Evolutionary conservation across 148 eudicot species (phyloP).

Genomic region (Rhododendron molle): DNA sequence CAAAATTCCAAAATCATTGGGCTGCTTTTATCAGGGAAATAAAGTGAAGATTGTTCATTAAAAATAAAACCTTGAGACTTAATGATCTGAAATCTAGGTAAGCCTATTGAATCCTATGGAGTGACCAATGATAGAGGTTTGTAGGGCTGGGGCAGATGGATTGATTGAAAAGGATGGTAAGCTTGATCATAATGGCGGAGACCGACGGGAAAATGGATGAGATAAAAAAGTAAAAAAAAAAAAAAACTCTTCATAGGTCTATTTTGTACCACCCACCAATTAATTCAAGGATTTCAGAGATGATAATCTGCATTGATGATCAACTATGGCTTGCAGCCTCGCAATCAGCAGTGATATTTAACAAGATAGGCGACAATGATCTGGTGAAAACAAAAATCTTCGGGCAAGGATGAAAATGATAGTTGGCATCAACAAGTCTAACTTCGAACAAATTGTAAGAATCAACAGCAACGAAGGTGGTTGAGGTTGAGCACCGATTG

Average conservation of each 20-base stretch:
- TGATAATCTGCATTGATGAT: not conserved
- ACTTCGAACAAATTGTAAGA: not conserved
- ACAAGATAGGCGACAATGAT: not conserved
- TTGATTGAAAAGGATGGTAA: not conserved
- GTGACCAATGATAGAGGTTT: not conserved
- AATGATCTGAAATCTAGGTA: not conserved
- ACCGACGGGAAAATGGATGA: not conserved
- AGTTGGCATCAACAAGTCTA: not conserved
- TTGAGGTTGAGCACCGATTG: not conserved
- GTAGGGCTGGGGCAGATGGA: not conserved
- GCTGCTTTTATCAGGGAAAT: too few species aligned
- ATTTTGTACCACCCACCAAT: not conserved
- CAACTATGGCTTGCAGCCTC: not conserved
- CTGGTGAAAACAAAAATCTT: not conserved
- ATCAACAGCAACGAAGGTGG: not conserved
- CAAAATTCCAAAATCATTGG: not conserved
- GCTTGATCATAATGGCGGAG: not conserved
- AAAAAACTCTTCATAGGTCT: not conserved
- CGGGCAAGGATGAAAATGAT: not conserved
- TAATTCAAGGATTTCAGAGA: not conserved
- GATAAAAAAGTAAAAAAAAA: not conserved
- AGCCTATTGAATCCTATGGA: not conserved
- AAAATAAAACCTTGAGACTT: not conserved
- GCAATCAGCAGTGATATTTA: not conserved
- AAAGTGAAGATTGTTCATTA: not conserved